These are phyloP conservation scores for Schwanniomyces pseudopolymorphus DNA, from an alignment of 805 yeast species.

Conservation along the genomic window DNA sequence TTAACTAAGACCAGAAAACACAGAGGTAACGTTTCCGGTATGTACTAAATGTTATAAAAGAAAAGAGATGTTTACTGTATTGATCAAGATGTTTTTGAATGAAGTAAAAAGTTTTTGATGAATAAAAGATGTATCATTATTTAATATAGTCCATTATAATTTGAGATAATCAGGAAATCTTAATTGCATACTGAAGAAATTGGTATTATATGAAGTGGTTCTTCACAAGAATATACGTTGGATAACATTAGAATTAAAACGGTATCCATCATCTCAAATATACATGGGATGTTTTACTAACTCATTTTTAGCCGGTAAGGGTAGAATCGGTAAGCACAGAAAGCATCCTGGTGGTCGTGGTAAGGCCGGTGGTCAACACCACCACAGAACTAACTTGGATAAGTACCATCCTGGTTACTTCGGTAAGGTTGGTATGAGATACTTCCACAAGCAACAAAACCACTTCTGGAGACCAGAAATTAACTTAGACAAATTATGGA, in stretches of 20 bases:
- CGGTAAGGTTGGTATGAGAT: constrained; percentile 99
- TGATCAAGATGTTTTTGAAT: not conserved
- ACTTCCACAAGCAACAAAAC: constrained; percentile 93
- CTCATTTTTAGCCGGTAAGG: constrained; percentile 87
- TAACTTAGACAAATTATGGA: constrained; percentile 98
- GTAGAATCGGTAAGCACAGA: constrained; percentile 99
- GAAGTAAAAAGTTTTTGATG: not conserved
- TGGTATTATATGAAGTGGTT: not conserved
- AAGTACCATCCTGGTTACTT: constrained; percentile 99
- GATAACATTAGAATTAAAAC: not conserved
- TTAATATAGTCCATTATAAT: not conserved
- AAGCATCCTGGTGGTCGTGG: constrained; percentile 99
- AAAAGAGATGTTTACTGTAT: not conserved
- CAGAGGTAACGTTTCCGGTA: constrained; percentile 99
- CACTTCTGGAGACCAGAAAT: constrained; percentile 98
- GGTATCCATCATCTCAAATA: not conserved
- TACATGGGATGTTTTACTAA: constrained; percentile 25
- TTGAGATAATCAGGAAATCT: not conserved
- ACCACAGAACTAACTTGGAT: constrained; percentile 99
- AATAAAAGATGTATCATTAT: not conserved
- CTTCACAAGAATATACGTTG: too few relatives aligned
- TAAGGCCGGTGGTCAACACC: constrained; percentile 99
- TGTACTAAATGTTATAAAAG: constrained; percentile 36
- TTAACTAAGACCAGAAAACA: constrained; percentile 99
- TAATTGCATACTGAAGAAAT: not conserved